Base-by-base conservation (phyloP, 768 basidiomycete species). In the Boletus coccyginus region DNA sequence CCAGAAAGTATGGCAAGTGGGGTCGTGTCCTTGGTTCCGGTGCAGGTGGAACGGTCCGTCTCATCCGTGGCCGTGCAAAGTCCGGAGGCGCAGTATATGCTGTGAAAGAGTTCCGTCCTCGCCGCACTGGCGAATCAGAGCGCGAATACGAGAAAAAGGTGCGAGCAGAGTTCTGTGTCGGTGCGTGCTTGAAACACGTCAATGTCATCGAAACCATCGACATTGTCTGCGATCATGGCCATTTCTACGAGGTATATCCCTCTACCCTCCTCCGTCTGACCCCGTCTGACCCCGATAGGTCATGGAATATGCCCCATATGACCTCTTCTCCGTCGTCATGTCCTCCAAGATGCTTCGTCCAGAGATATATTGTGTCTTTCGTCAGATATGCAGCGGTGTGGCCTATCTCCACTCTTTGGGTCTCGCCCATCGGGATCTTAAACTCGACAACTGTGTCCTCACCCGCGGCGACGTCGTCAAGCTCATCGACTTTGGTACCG, bases 1-100 rank as follows among this genome's bases (percentile, higher is more conserved):
- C 89, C n/a, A 98, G 98, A 77, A 98, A 98, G 79, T 99, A 99
- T 64, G 97, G 97, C 61, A 99, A 99, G 70, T 97, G 97, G 92
- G 97, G 96, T 39, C 85, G 92, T 50, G 85, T 97, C 17, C 84
- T 99, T 10, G 97, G 97, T 29, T 91, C 88, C 31, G 97, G 97
- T 31, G 97, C 96, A 7, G 97, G 97, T n/a, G 97, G 97, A 27
- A 99, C 97, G 0, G 97, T 99, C 44, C 83, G 97, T 31, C 83
- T 99, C 62, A 96, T 99, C 75, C 95, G 94, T 75, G 88, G 85
- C 56, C 82, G 80, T 69, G 75, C 67, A 62, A 97, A 96, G 79
- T 83, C 82, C 31, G 94, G 92, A 21, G 89, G 90, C 17, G 77
- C 81, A 49, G 87, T 94, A 49, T 99, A 88, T 72, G 97, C 97